phyloP scores from a whole-genome alignment of 495 filamentous ascomycete species.

The Pyronema omphalodes region DNA sequence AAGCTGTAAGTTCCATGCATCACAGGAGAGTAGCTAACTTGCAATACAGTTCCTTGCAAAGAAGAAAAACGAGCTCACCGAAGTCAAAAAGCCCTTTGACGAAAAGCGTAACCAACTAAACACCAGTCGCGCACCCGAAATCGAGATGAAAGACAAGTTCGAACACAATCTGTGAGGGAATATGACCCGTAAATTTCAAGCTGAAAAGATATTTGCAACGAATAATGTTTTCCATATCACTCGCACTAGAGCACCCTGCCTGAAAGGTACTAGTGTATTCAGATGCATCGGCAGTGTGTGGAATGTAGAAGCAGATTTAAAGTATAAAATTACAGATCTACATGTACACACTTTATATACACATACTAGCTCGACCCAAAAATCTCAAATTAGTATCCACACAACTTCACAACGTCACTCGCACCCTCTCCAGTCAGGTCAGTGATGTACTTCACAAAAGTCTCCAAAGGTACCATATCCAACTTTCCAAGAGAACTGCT shows the following conservation, averaged over 20 bases:
- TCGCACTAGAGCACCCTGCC: too few species aligned
- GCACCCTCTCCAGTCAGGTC: slow-evolving; percentile 38
- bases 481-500: slow-evolving; percentile 38
- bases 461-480: slow-evolving; percentile 43
- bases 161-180: slow-evolving; percentile 93
- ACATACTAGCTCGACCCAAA: too few species aligned
- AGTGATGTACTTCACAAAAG: slow-evolving; percentile 43
- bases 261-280: too few species aligned
- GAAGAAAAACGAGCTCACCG: slow-evolving; percentile 62
- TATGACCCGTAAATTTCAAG: too few species aligned
- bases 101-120: slow-evolving; percentile 79
- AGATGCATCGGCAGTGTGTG: too few species aligned
- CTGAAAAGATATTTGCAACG: too few species aligned
- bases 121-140: slow-evolving; percentile 76
- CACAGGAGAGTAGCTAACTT: slow-evolving; percentile 16
- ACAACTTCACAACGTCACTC: slow-evolving; percentile 29
- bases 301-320: too few species aligned
- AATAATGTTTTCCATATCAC: too few species aligned
- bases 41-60: slow-evolving; percentile 38
- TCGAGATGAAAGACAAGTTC: slow-evolving; percentile 95
- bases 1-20: slow-evolving; percentile 31
- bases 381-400: slow-evolving; percentile 8
- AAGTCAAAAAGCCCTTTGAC: slow-evolving; percentile 69
- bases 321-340: too few species aligned
- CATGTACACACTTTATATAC: too few species aligned